phyloP scores from a whole-genome alignment of 176 grass and related monocot genomes.

The Thalia dealbata region DNA sequence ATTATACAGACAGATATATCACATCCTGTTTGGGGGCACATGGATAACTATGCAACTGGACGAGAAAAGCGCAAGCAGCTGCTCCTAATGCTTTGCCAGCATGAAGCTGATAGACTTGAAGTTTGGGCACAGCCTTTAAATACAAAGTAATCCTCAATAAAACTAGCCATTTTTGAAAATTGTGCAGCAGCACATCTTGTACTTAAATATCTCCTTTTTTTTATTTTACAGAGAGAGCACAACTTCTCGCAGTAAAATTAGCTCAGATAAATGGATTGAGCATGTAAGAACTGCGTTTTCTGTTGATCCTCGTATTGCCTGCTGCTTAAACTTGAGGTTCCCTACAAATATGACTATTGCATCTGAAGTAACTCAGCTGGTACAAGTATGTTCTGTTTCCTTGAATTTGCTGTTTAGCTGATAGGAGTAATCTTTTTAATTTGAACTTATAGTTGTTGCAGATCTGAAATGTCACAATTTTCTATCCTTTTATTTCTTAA shows the following conservation, averaged over 20 bases:
- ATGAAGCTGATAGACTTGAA: conserved; percentile 95
- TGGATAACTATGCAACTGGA: conserved; percentile 65
- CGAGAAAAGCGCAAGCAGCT: conserved; percentile 83
- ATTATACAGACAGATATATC: conserved; percentile 49
- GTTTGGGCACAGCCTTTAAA: conserved; percentile 96
- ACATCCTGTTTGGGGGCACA: conserved; percentile 83
- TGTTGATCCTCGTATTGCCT: conserved; percentile 76
- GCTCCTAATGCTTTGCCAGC: conserved; percentile 77
- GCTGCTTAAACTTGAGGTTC: conserved; percentile 63
- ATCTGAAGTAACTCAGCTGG: conserved; percentile 81
- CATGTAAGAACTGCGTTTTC: conserved; percentile 88
- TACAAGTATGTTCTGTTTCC: conserved; percentile 53
- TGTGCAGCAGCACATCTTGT: not conserved
- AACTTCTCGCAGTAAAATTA: conserved; percentile 67
- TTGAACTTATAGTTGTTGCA: not conserved
- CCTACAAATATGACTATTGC: conserved; percentile 65
- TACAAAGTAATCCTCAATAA: conserved; percentile 56
- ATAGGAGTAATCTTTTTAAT: not conserved
- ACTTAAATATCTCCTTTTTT: conserved; percentile 20
- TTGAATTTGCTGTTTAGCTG: not conserved
- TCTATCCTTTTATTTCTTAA: not conserved
- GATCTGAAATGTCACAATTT: not conserved
- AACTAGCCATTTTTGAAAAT: conserved; percentile 10
- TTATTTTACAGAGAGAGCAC: conserved; percentile 44
- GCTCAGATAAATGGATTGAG: conserved; percentile 92